Evolutionary conservation across 139 green algal species (phyloP), one percentile per base, ranked within the genome.

Genomic region (Trebouxia sp.): DNA sequence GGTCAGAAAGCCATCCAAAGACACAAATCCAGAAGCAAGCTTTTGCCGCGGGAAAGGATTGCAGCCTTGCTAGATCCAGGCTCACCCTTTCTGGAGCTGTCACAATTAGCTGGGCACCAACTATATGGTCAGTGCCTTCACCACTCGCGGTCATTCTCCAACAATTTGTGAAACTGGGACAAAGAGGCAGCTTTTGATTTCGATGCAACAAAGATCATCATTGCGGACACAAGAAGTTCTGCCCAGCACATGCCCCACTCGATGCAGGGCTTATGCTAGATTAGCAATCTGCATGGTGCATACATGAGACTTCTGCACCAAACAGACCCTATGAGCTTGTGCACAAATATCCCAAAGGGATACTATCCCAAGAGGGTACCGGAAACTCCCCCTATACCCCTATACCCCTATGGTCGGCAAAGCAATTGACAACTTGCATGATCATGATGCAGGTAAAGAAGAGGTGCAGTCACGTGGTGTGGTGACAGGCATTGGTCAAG

Each of bases 21-120:
- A 35, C 92, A 96, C 78, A 84, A 80, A 3, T 56, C 82, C 1
- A 84, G 93, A 10, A 84, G 83, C 76, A 92, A 92, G 78, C 69
- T 92, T 74, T 82, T 96, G 22, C 88, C 92, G 3, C 56, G 94
- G 1, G 91, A 96, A 65, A 87, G 94, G 10, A 93, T 97, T 6
- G 67, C 87, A 30, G 51, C 77, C 24, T 80, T 98, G 30, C 77
- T 98, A 39, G 94, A 98, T 74, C 85, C 88, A 20, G 94, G 92
- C 0, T 90, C 89, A 6, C 91, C 94, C 0, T 98, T 98, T 77
- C 81, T 98, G 80, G 94, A 98, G 90, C 86, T 97, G 7, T 91
- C 82, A 1, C 91, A 91, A 28, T 83, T 97, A 28, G 95, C 95
- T 5, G 95, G 95, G 5, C 84, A 91, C 15, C 86, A 85, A 1